Conservation (phyloP, 164 flowering plant genomes). For the Vitis labrusca region DNA sequence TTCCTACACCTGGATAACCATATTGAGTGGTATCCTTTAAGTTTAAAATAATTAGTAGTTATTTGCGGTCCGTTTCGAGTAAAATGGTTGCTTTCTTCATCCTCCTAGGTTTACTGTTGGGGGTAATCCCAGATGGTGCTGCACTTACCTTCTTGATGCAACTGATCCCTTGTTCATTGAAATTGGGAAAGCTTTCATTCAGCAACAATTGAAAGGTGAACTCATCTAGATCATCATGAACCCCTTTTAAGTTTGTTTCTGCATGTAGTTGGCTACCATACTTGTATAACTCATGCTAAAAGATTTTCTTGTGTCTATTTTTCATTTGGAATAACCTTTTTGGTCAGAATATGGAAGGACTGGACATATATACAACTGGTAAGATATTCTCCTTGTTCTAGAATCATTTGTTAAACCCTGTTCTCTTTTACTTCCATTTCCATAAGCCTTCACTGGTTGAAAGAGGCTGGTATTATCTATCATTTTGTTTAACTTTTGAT, state of each 20-base stretch:
- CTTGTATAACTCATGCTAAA: background rate
- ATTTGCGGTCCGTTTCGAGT: background rate
- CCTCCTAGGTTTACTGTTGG: constrained; percentile 62
- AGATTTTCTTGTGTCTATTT: background rate
- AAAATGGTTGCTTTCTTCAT: constrained; percentile 5
- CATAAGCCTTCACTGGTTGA: background rate
- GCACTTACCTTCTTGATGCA: constrained; percentile 87
- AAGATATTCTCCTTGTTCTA: constrained; percentile 5
- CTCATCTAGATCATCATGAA: too few species aligned
- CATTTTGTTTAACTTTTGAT: too few species aligned
- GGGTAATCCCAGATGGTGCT: constrained; percentile 64
- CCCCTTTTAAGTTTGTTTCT: background rate
- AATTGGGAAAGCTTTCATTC: constrained; percentile 70
- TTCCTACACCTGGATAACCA: background rate
- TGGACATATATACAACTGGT: constrained; percentile 78
- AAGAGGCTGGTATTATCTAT: too few species aligned
- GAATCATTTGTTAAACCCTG: background rate
- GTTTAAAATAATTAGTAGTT: background rate
- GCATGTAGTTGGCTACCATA: background rate
- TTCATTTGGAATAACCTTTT: constrained; percentile 14
- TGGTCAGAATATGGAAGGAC: constrained; percentile 69
- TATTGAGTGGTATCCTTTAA: background rate
- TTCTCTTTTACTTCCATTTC: background rate
- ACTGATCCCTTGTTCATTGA: constrained; percentile 75
- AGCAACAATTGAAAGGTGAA: constrained; percentile 61